Evolutionary conservation across 1,284 basidiomycete genomes (phyloP).

Genomic region (Ceratobasidium sp.): DNA sequence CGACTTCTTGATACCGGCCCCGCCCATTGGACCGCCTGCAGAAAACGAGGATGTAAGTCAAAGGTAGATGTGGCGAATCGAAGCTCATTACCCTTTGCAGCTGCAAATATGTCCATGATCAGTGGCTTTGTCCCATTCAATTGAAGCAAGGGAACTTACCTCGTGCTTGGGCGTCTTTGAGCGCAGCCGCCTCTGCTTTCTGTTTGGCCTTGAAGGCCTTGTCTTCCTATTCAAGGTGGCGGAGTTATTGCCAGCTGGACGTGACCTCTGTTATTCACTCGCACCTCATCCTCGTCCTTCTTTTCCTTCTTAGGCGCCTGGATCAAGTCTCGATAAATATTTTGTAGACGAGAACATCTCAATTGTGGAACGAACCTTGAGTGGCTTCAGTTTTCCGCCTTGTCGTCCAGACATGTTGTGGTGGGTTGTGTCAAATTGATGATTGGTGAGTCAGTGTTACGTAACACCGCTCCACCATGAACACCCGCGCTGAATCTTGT

Average conservation of each 20-base stretch:
- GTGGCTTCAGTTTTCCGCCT: constrained; percentile 81
- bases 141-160: constrained; percentile 54
- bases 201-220: constrained; percentile 73
- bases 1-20: constrained; percentile 85
- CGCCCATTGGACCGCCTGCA: constrained; percentile 65
- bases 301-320: constrained; percentile 81
- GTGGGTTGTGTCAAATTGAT: constrained; percentile 20
- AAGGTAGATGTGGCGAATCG: constrained; percentile 25
- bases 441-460: neutral
- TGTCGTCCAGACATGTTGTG: constrained; percentile 69
- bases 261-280: neutral
- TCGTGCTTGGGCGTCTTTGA: constrained; percentile 71
- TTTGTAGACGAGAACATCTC: too few species aligned
- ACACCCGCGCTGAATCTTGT: neutral
- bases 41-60: neutral
- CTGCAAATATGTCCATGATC: constrained; percentile 50
- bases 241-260: neutral
- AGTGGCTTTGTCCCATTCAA: constrained; percentile 25
- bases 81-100: constrained; percentile 63
- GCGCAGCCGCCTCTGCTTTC: constrained; percentile 70
- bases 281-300: constrained; percentile 57
- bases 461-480: neutral
- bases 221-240: constrained; percentile 57
- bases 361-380: constrained; percentile 56
- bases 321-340: neutral